A percentile compares a stretch with the other conserved stretches of the same genome.
These are phyloP conservation scores for Pseudopyricularia cyperi DNA, from an alignment of 2,329 filamentous ascomycete species.

Conservation along the genomic window DNA sequence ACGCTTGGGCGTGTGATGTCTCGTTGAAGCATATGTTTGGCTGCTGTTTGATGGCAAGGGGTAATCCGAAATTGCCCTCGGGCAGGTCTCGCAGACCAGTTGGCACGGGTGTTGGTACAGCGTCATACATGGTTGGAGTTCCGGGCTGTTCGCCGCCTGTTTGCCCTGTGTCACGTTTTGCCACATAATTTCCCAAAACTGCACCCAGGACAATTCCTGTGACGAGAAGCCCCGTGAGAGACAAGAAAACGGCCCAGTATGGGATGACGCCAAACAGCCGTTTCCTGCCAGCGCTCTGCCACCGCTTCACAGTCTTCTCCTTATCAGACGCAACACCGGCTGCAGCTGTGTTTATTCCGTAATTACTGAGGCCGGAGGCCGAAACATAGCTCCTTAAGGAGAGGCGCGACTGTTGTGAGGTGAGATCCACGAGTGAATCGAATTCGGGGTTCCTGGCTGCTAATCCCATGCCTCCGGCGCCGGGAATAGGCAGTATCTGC, in stretches of 20 bases:
- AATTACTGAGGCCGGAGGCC: constrained; percentile 32
- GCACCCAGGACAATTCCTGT: constrained; percentile 43
- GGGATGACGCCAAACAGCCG: constrained; percentile 47
- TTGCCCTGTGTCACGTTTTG: constrained; percentile 15
- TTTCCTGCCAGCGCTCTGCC: constrained; percentile 38
- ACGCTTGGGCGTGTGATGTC: constrained; percentile 39
- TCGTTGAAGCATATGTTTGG: constrained; percentile 45
- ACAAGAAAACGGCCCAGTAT: constrained; percentile 45
- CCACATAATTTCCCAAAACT: constrained; percentile 36
- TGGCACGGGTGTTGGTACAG: constrained; percentile 37
- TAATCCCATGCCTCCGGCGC: constrained; percentile 48
- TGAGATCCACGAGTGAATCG: constrained; percentile 42
- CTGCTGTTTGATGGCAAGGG: constrained; percentile 33
- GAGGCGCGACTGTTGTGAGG: constrained; percentile 33
- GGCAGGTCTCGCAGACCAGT: constrained; percentile 36
- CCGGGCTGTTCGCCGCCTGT: constrained; percentile 9
- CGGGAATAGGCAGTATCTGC: constrained; percentile 23
- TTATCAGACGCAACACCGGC: constrained; percentile 31
- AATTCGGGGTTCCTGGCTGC: constrained; percentile 51
- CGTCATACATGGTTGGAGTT: constrained; percentile 29
- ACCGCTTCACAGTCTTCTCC: constrained; percentile 28
- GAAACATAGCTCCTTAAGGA: constrained; percentile 38
- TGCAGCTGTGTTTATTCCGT: constrained; percentile 40
- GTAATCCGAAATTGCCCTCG: constrained; percentile 42
- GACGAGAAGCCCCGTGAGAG: constrained; percentile 33